These are phyloP conservation scores for Lipomyces sp. DNA, from an alignment of 805 yeast genomes.

Conservation along the genomic window DNA sequence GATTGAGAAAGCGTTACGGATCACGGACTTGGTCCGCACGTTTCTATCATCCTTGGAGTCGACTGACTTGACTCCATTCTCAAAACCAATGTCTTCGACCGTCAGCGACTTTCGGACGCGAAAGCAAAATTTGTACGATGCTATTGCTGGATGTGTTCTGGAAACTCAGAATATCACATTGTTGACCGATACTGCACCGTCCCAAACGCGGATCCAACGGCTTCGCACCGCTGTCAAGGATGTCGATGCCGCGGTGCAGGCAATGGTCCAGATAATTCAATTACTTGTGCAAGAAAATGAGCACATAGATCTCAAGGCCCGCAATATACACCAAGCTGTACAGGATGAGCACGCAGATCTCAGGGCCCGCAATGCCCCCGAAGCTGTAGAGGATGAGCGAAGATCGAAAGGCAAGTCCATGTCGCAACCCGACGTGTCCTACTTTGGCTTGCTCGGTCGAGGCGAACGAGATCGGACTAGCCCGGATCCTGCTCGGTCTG, in stretches of 20 bases:
- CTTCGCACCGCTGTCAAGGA: constrained; percentile 19
- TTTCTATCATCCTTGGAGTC: constrained; percentile 48
- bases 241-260: constrained; percentile 24
- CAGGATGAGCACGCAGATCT: not conserved
- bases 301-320: constrained; percentile 14
- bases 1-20: constrained; percentile 19
- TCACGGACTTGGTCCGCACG: constrained; percentile 28
- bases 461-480: not conserved
- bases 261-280: constrained; percentile 22
- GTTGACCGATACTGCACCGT: not conserved
- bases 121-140: constrained; percentile 68
- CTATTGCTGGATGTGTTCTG: constrained; percentile 62
- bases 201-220: constrained; percentile 11
- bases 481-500: not conserved
- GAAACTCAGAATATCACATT: constrained; percentile 71
- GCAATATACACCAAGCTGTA: not conserved
- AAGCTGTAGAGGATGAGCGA: no score
- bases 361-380: not conserved
- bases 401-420: no score
- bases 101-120: constrained; percentile 65
- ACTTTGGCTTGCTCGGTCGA: not conserved
- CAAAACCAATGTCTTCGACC: constrained; percentile 30
- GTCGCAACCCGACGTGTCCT: not conserved
- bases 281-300: constrained; percentile 34
- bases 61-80: constrained; percentile 39